Evolutionary conservation across 257 asterid genomes (phyloP).

Genomic region (Apocynum venetum): DNA sequence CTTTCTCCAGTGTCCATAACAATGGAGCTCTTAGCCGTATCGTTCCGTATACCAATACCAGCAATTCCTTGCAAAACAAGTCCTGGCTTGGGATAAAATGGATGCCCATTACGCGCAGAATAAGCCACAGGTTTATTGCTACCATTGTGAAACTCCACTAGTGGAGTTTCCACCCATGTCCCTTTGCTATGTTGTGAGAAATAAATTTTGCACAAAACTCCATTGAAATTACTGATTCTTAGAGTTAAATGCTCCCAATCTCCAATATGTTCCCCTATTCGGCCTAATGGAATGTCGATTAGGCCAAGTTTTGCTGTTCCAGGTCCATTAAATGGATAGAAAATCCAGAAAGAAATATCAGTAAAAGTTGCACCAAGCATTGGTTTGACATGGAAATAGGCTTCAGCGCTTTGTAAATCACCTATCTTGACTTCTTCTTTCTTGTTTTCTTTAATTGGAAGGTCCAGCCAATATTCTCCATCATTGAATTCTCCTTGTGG

Average conservation of each 20-base stretch:
- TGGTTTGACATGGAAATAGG: conserved; percentile 65
- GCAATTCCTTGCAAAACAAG: conserved; percentile 5
- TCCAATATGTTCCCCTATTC: conserved; percentile 6
- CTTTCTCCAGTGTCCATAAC: conserved; percentile 13
- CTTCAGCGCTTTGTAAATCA: conserved; percentile 50
- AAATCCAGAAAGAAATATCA: conserved; percentile 70
- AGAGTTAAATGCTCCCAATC: conserved; percentile 13
- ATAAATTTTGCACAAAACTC: neutral
- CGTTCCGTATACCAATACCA: conserved; percentile 12
- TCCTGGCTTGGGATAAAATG: conserved; percentile 9
- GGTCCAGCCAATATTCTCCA: conserved; percentile 71
- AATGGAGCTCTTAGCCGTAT: neutral
- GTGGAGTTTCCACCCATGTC: conserved; percentile 2
- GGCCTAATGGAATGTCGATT: conserved; percentile 48
- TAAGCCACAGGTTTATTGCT: conserved; percentile 3
- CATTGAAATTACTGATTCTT: conserved; percentile 10
- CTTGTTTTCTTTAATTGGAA: conserved; percentile 39
- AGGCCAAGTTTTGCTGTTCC: conserved; percentile 57
- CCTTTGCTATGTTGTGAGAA: conserved; percentile 18
- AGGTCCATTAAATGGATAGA: conserved; percentile 86
- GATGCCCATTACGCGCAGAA: conserved; percentile 9
- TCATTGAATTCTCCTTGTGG: conserved; percentile 79
- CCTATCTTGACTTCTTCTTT: conserved; percentile 46
- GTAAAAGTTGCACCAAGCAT: conserved; percentile 67
- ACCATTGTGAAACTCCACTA: neutral